phyloP scores from a whole-genome alignment of 2,329 filamentous ascomycete genomes.

The Trichoderma breve region DNA sequence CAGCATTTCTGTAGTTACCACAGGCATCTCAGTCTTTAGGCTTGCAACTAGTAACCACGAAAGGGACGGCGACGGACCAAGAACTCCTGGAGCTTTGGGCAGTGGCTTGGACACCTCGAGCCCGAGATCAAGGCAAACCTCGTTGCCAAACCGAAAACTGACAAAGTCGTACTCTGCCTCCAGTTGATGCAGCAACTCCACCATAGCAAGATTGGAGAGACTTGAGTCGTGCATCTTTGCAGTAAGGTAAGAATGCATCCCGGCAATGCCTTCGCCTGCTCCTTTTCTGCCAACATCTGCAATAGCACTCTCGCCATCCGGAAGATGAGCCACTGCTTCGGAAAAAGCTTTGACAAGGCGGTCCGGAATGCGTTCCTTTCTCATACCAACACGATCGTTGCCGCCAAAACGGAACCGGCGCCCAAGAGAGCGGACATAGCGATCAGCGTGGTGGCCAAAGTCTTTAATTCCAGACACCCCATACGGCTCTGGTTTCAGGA shows the following conservation, averaged over 20 bases:
- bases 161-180: background rate
- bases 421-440: background rate
- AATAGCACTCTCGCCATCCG: background rate
- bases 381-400: background rate
- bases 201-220: background rate
- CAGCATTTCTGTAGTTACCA: background rate
- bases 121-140: background rate
- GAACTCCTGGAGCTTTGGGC: background rate
- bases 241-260: constrained; percentile 1
- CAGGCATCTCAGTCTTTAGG: background rate
- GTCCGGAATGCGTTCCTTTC: background rate
- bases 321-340: background rate
- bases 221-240: background rate
- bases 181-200: background rate
- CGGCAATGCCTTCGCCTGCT: background rate
- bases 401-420: constrained; percentile 7
- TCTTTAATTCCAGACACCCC: background rate
- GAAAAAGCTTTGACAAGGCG: background rate
- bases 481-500: background rate
- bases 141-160: background rate
- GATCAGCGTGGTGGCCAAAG: background rate
- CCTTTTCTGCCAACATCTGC: background rate
- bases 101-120: background rate
- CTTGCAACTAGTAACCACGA: background rate
- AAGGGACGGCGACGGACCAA: background rate